Evolutionary conservation across 2,329 filamentous ascomycete species (phyloP), one percentile per base, ranked within the genome.

Genomic region (Epichloe uncinata): DNA sequence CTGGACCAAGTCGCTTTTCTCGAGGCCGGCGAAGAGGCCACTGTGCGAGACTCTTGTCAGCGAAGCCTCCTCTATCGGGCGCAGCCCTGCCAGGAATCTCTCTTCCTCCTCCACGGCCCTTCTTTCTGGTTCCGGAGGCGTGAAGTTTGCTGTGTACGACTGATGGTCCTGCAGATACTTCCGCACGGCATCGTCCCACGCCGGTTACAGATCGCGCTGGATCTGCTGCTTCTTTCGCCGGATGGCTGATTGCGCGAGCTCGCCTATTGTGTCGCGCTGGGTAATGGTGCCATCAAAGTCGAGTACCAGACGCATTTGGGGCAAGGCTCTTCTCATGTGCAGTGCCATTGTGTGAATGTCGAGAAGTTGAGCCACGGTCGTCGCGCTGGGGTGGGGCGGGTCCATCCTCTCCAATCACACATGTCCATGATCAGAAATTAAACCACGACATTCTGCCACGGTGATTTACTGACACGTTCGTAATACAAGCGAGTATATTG

Each of bases 271-370:
- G 63, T 81, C 77, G 33, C 68, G 52, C 12, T 66, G 62, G 18
- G 77, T 80, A 55, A 81, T 78, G 15, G 77, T 81, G 52, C 75
- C 74, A 61, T 81, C 77, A 60, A 81, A 81, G 57, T 81, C 77
- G 18, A 81, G 67, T 35, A 80, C 60, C 40, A 81, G 64, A 53
- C 68, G 66, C 69, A 73, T 66, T 12, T 47, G 57, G 45, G 47
- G 18, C n/a, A 22, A 20, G 20, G 16, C 3, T 41, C 7, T 22
- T 18, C n/a, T 41, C 16, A 3, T 9, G 26, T 30, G 26, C 20
- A 20, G 20, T 30, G 8, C 26, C 8, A 30, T 9, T 30, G 26
- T 30, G 26, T 30, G 26, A 9, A 9, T 9, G 26, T 30, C 8
- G 9, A 30, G 26, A 30, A 8, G n/a, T n/a, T 30, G 26, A 30